A percentile compares a stretch with the other conserved stretches of the same genome.
phyloP scores from a whole-genome alignment of 208 protist genomes.

The Wallacemonas rigidus region DNA sequence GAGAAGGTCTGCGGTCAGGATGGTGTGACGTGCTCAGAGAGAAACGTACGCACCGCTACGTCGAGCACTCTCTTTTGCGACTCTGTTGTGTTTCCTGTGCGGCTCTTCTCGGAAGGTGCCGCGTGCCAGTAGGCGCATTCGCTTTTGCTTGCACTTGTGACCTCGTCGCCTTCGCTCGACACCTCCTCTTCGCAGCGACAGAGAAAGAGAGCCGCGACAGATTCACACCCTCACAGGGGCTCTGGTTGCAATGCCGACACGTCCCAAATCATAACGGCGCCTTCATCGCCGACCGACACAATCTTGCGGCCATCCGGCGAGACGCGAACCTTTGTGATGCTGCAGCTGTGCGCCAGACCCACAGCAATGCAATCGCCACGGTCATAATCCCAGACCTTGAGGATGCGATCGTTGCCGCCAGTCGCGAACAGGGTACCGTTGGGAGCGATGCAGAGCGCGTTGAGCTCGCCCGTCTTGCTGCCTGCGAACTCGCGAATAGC shows the following conservation, averaged over 20 bases:
- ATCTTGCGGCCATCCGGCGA: constrained; percentile 89
- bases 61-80: no score
- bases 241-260: constrained; percentile 57
- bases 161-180: no score
- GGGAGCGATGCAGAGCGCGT: constrained; percentile 86
- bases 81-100: no score
- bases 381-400: constrained; percentile 97
- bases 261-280: constrained; percentile 94
- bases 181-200: no score
- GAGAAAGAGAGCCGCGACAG: no score
- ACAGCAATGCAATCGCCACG: constrained; percentile 85
- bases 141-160: no score
- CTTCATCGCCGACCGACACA: constrained; percentile 93
- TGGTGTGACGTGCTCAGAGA: no score
- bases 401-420: constrained; percentile 90
- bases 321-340: constrained; percentile 91
- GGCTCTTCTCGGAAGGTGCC: no score
- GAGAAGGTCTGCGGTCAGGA: no score
- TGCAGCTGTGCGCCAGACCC: constrained; percentile 92
- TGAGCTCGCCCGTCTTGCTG: constrained; percentile 91
- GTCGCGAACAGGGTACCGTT: constrained; percentile 92
- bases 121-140: no score
- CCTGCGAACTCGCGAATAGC: constrained; percentile 93
- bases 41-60: no score
- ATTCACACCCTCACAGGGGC: constrained; percentile 20